phyloP scores from a whole-genome alignment of 2,329 filamentous ascomycete species.

The Microsporum audouinii region DNA sequence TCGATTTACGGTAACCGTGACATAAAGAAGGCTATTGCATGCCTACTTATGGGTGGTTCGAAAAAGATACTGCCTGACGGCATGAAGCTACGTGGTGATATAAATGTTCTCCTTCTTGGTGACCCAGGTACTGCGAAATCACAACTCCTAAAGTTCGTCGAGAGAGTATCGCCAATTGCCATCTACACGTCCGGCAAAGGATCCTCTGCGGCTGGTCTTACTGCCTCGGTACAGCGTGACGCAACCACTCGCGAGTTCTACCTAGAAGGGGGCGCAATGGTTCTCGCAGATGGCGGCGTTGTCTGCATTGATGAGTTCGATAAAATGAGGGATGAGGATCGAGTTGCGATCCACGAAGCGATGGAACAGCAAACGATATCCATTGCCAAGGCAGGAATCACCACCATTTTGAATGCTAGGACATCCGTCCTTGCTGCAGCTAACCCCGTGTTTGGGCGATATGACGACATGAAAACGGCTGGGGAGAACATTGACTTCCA shows the following conservation, averaged over 20 bases:
- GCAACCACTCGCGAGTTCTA: slow-evolving; percentile 91
- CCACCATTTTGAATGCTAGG: slow-evolving; percentile 89
- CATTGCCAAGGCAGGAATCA: slow-evolving; percentile 96
- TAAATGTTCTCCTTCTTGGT: slow-evolving; percentile 92
- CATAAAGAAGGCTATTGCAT: slow-evolving; percentile 96
- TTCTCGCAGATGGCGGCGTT: slow-evolving; percentile 88
- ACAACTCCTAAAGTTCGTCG: slow-evolving; percentile 91
- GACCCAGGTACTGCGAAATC: slow-evolving; percentile 98
- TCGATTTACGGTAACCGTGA: slow-evolving; percentile 94
- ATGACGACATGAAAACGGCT: slow-evolving; percentile 94
- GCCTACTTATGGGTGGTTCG: slow-evolving; percentile 81
- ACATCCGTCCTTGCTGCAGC: slow-evolving; percentile 92
- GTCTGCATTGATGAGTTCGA: slow-evolving; percentile 99
- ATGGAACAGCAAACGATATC: slow-evolving; percentile 99
- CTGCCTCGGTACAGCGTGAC: slow-evolving; percentile 90
- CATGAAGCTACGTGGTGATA: slow-evolving; percentile 95
- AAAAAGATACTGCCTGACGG: slow-evolving; percentile 97
- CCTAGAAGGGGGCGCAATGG: slow-evolving; percentile 95
- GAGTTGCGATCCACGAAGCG: slow-evolving; percentile 96
- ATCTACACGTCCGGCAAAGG: slow-evolving; percentile 99
- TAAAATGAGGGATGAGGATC: slow-evolving; percentile 97
- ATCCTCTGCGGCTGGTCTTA: slow-evolving; percentile 92
- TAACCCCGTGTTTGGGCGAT: slow-evolving; percentile 94
- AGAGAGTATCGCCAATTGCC: slow-evolving; percentile 89
- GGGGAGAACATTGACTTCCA: slow-evolving; percentile 99